Evolutionary conservation across 176 grass and related monocot species (phyloP).

Genomic region (Triticum turgidum): DNA sequence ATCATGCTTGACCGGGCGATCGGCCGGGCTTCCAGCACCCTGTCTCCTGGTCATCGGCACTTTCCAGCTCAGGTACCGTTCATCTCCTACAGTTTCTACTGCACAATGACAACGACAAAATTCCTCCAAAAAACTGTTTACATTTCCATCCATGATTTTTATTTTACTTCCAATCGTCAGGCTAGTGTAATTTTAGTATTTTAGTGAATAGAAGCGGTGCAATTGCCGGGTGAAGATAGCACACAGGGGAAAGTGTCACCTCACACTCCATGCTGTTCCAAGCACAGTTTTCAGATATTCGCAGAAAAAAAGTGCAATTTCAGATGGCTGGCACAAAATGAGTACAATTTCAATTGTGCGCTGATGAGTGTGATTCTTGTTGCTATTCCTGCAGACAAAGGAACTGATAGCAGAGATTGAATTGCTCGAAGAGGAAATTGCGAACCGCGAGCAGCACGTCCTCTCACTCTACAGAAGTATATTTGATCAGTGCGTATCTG

Average conservation of each 20-base stretch:
- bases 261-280: background rate
- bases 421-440: slow-evolving; percentile 91
- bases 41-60: slow-evolving; percentile 84
- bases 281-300: too few species aligned
- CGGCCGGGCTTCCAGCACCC: slow-evolving; percentile 77
- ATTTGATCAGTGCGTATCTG: slow-evolving; percentile 78
- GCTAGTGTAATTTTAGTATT: background rate
- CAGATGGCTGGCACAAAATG: background rate
- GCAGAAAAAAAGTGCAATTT: background rate
- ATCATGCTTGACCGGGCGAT: slow-evolving; percentile 84
- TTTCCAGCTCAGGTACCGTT: slow-evolving; percentile 77
- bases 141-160: too few species aligned
- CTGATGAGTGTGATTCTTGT: background rate
- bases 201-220: background rate
- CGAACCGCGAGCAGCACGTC: slow-evolving; percentile 88
- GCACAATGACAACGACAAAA: background rate
- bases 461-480: slow-evolving; percentile 93
- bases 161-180: background rate
- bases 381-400: slow-evolving; percentile 55
- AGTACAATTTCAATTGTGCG: background rate
- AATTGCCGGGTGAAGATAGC: background rate
- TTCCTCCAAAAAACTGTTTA: background rate
- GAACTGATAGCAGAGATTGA: slow-evolving; percentile 92
- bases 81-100: background rate
- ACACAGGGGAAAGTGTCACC: background rate